Evolutionary conservation across 306 rosid species (phyloP), one percentile per base, ranked within the genome.

Genomic region (Trichosanthes cucumerina): DNA sequence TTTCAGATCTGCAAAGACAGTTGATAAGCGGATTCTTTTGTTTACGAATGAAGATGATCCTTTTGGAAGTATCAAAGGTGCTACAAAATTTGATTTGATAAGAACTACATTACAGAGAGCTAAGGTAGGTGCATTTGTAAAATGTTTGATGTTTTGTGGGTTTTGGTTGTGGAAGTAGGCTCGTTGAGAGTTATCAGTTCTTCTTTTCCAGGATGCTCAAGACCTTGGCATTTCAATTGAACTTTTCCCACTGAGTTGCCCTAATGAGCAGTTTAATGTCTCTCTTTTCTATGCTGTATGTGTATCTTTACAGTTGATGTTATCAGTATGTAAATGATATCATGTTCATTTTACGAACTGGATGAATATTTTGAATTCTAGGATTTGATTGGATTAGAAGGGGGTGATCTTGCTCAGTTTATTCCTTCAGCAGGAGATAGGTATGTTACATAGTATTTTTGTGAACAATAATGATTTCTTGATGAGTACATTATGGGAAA

Each of bases 31-130:
- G 73, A 83, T 94, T 19, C 96, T 94, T 79, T 54, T 94, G 80
- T 92, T 92, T 79, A 94, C 98, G 79, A 92, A 94, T 79, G 95
- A 94, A 81, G 97, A 94, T 76, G 95, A 94, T 88, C 98, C 98
- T 77, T 94, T 94, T 86, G 91, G 96, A 77, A 81, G 78, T 78
- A 77, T 89, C 50, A 87, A 83, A 80, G 96, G 93, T 79, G 88
- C 89, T 62, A 59, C 83, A 68, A 92, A 91, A 87, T 85, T 86
- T 13, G 98, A 94, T 66, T 87, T 94, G 97, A 88, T 83, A 80
- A 89, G 93, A 86, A 92, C 89, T 73, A 94, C 98, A 50, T 74
- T 88, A 85, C 97, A 94, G 88, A 89, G 98, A 80, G 96, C 93
- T 79, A 86, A 91, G 83, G 78, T 81, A 91, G 83, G 78, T 82